These are phyloP conservation scores for Miamiensis avidus DNA, from an alignment of 169 alveolate species.

Conservation along the genomic window DNA sequence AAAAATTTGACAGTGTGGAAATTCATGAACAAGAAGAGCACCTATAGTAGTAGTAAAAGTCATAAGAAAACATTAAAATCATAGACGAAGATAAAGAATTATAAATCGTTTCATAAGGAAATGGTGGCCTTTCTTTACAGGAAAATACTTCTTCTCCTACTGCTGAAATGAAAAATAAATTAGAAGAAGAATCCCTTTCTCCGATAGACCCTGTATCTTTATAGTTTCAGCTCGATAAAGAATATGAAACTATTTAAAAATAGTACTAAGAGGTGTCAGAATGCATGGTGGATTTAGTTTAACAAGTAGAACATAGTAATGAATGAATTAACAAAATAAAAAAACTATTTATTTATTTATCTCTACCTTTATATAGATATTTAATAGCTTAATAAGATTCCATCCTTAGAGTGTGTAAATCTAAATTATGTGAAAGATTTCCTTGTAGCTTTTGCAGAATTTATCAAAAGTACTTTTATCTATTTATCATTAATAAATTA, in stretches of 20 bases:
- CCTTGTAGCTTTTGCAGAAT: constrained; percentile 10
- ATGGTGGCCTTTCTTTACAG: no score
- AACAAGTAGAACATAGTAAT: neutral
- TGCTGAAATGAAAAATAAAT: no score
- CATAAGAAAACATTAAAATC: no score
- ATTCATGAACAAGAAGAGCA: no score
- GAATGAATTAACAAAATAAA: neutral
- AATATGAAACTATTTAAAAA: no score
- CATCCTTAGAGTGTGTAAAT: constrained; percentile 15
- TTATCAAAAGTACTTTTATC: neutral
- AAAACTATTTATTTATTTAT: no score
- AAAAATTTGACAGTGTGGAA: no score
- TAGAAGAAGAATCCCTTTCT: neutral
- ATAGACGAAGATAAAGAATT: no score
- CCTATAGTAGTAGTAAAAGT: no score
- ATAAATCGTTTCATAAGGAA: no score
- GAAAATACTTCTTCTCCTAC: no score
- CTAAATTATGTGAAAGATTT: constrained; percentile 18
- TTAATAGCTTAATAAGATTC: neutral
- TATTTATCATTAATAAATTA: neutral
- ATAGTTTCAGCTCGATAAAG: neutral
- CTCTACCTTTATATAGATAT: neutral
- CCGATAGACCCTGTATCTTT: neutral
- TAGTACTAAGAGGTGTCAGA: neutral
- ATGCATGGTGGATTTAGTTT: neutral